These are phyloP conservation scores for Ophiostoma tasmaniense DNA, from an alignment of 2,329 filamentous ascomycete genomes.

Conservation along the genomic window DNA sequence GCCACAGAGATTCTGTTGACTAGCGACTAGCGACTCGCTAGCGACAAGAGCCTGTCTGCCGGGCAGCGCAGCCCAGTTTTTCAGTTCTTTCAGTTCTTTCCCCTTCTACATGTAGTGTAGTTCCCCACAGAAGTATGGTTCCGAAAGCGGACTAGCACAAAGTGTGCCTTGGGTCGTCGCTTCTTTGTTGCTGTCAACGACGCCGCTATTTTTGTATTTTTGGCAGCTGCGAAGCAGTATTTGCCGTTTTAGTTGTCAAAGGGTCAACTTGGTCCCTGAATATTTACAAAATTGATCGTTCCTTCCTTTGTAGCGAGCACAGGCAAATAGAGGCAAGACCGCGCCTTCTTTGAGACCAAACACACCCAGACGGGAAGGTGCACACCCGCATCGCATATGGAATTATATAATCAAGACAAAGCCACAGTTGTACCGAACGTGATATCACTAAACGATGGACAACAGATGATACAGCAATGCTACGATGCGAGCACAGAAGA, in stretches of 20 bases:
- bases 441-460: neutral
- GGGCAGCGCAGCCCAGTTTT: neutral
- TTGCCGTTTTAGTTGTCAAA: too few relatives aligned
- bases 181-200: neutral
- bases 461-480: neutral
- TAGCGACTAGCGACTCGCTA: neutral
- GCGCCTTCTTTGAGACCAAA: neutral
- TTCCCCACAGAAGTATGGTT: conserved; percentile 6
- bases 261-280: neutral
- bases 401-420: neutral
- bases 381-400: neutral
- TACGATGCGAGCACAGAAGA: neutral
- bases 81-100: neutral
- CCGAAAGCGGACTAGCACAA: conserved; percentile 1
- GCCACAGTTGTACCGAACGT: neutral
- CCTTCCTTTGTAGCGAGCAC: neutral
- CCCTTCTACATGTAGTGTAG: neutral
- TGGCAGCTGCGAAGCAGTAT: too few relatives aligned
- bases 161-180: neutral
- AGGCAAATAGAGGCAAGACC: neutral
- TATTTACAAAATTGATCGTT: neutral
- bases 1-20: neutral
- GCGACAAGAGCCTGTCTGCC: neutral
- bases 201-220: neutral
- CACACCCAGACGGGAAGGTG: neutral